Conservation (phyloP, 1,139 yeast species). For the Diutina pseudorugosa region DNA sequence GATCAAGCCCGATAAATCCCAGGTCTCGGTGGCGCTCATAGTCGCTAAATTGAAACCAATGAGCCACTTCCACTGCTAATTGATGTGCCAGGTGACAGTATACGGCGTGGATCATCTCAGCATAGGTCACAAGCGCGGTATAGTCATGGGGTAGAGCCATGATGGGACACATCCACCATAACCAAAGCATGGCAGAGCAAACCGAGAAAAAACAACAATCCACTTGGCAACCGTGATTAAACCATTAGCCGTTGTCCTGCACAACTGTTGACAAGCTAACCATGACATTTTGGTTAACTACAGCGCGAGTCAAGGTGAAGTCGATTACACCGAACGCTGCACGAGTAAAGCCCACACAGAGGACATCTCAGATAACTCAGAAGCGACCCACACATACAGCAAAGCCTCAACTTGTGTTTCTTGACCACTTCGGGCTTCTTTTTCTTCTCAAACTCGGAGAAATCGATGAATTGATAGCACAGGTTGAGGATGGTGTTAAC, state of each 20-base stretch:
- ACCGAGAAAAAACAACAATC: neutral
- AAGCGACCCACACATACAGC: conserved; percentile 31
- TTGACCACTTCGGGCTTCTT: conserved; percentile 8
- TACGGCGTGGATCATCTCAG: conserved; percentile 24
- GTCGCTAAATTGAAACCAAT: conserved; percentile 24
- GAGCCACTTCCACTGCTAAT: conserved; percentile 17
- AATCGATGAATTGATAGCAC: conserved; percentile 3
- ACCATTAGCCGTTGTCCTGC: neutral
- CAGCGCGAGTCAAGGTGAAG: conserved; percentile 35
- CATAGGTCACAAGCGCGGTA: conserved; percentile 19
- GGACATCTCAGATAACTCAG: conserved; percentile 30
- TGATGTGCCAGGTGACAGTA: conserved; percentile 18
- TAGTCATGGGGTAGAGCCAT: conserved; percentile 13
- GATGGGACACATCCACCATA: neutral
- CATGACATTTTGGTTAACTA: conserved; percentile 8
- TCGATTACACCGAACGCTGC: conserved; percentile 30
- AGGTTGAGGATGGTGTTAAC: conserved; percentile 27
- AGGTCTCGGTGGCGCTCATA: conserved; percentile 37
- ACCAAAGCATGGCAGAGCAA: neutral
- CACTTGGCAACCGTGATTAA: neutral
- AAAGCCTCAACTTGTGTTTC: conserved; percentile 26
- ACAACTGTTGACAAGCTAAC: neutral
- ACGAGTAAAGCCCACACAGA: conserved; percentile 29
- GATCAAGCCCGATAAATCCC: conserved; percentile 37
- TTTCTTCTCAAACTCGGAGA: neutral